Base-by-base conservation (phyloP, 306 rosid genomes). In the Malus orientalis region DNA sequence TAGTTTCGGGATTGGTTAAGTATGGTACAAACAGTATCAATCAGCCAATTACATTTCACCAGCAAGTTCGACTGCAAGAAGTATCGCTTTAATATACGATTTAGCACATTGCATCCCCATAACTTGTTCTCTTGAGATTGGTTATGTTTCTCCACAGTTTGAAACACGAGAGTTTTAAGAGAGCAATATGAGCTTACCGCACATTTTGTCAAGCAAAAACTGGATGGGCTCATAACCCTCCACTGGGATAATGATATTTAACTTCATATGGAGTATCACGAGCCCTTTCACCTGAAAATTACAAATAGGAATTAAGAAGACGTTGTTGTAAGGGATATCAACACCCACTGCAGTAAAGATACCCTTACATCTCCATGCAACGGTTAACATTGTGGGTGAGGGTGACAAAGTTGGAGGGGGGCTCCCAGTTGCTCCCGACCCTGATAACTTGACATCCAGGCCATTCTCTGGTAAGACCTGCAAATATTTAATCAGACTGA, bases 351-450 rank as follows among this genome's bases (percentile, higher is more conserved):
- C 75, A 79, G 74, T 69, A 81, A 78, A 51, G 66, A 80, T 63
- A 79, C 14, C 76, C 90, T 74, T 95, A 95, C 99, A 95, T 90
- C 93, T 95, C 99, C 99, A 92, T 72, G 88, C 91, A 53, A 95
- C 78, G 77, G 80, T 85, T 85, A 95, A 74, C 88, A 88, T 68
- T 32, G 97, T 74, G 49, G 99, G 97, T 49, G 99, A 89, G 54
- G 99, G 97, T 55, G 99, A 90, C 90, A 95, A 82, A 82, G 99
- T 92, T 64, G 99, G 90, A 20, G 99, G 97, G 79, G 89, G 90
- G 23, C 63, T 88, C 84, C 91, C 96, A 80, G 75, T 66, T 75
- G 88, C 82, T 59, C 88, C 96, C n/a, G 99, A 89, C 76, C 97
- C 99, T 60, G 93, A 92, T 72, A 95, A 65, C 36, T 44, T 77